Conservation (phyloP, 2,329 filamentous ascomycete genomes). For the Neurospora sp. region DNA sequence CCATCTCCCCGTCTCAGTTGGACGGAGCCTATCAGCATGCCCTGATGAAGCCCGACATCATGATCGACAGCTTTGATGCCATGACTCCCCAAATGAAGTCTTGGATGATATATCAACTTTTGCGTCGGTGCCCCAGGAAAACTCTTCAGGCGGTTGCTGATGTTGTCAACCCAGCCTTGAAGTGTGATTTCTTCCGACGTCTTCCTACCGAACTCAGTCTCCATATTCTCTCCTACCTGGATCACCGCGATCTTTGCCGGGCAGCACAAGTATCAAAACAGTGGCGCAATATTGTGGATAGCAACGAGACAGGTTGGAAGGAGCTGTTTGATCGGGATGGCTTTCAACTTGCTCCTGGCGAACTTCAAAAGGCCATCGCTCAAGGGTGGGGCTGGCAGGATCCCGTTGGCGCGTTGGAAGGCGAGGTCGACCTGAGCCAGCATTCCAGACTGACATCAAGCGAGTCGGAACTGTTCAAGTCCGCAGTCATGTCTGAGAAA, state of each 20-base stretch:
- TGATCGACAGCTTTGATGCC: constrained; percentile 83
- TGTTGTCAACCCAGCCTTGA: constrained; percentile 85
- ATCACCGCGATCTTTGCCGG: constrained; percentile 75
- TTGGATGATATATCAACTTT: constrained; percentile 92
- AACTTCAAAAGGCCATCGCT: constrained; percentile 73
- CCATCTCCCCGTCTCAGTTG: constrained; percentile 5
- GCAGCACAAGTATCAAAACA: constrained; percentile 89
- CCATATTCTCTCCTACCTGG: constrained; percentile 78
- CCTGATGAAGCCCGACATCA: constrained; percentile 69
- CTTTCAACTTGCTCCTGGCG: constrained; percentile 66
- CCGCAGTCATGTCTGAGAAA: constrained; percentile 29
- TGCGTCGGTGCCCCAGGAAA: constrained; percentile 77
- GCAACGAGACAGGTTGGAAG: constrained; percentile 94
- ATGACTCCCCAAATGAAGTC: constrained; percentile 88
- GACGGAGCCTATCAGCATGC: constrained; percentile 25
- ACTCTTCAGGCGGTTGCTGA: constrained; percentile 84
- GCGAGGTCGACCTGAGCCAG: constrained; percentile 68
- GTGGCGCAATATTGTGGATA: constrained; percentile 85
- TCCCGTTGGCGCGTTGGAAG: constrained; percentile 62
- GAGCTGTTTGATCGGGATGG: constrained; percentile 79
- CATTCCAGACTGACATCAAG: constrained; percentile 41
- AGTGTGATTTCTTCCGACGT: constrained; percentile 82
- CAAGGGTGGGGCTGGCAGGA: constrained; percentile 99
- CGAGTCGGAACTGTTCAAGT: constrained; percentile 40
- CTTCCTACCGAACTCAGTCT: constrained; percentile 80